A percentile compares a stretch with the other conserved stretches of the same genome.
Conservation (phyloP, 2,329 filamentous ascomycete genomes). For the Cytospora leucostoma region DNA sequence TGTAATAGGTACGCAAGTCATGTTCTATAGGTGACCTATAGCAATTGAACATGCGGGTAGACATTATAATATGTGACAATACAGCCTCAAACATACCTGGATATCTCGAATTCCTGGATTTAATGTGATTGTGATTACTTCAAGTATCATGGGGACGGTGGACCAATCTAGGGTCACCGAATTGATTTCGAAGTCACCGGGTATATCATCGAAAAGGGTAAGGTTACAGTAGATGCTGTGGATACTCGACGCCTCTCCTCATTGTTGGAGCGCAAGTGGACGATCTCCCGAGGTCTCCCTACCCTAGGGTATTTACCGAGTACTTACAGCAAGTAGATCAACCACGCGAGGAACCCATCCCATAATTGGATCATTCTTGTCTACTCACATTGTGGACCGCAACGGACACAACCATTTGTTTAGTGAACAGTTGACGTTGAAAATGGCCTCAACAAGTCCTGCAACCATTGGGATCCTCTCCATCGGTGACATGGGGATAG, state of each 20-base stretch:
- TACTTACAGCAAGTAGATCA: not conserved
- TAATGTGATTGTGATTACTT: no score
- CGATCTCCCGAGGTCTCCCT: not conserved
- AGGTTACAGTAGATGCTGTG: not conserved
- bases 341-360: not conserved
- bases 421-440: not conserved
- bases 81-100: no score
- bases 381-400: not conserved
- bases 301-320: no score
- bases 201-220: not conserved
- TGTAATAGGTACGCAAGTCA: no score
- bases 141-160: no score
- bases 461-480: slow-evolving; percentile 52
- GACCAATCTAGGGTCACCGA: not conserved
- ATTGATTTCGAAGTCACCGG: not conserved
- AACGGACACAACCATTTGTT: not conserved
- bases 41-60: no score
- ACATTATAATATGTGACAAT: no score
- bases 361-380: not conserved
- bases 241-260: not conserved
- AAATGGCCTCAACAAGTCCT: slow-evolving; percentile 25
- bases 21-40: no score
- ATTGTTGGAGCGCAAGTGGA: not conserved
- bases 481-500: slow-evolving; percentile 57
- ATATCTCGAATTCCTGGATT: no score